Conservation (phyloP, 306 rosid species). For the Arachis hypogaea region DNA sequence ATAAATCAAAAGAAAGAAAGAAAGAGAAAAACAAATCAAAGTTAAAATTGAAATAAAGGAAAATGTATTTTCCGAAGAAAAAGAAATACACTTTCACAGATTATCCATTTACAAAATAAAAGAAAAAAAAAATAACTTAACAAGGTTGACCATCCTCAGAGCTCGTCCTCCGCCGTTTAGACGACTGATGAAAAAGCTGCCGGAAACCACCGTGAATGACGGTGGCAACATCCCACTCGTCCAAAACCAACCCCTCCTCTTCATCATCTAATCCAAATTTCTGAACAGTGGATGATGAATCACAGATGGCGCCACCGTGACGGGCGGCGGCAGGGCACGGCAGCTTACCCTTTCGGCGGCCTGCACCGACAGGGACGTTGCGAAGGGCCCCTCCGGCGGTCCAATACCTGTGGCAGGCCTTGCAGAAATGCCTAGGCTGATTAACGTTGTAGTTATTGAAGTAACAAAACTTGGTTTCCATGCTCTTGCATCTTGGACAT, state of each 20-base stretch:
- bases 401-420: constrained; percentile 83
- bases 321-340: constrained; percentile 36
- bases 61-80: no score
- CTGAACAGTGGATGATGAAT: constrained; percentile 48
- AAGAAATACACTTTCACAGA: no score
- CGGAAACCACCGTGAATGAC: constrained; percentile 45
- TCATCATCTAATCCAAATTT: constrained; percentile 51
- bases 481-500: constrained; percentile 86
- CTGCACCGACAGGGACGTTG: constrained; percentile 76
- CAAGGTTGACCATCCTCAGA: constrained; percentile 54
- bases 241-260: constrained; percentile 46
- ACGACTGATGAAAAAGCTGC: constrained; percentile 46
- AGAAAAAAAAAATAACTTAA: constrained; percentile 33
- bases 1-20: background rate
- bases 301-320: constrained; percentile 43
- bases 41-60: no score
- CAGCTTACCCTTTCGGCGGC: constrained; percentile 62
- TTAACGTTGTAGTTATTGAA: constrained; percentile 83
- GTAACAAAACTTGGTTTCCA: constrained; percentile 80
- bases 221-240: constrained; percentile 60
- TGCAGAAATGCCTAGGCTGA: constrained; percentile 85
- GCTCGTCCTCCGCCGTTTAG: constrained; percentile 55
- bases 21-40: background rate
- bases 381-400: constrained; percentile 85
- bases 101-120: background rate